phyloP scores from a whole-genome alignment of 73 alveolate species.

The Paraurostyla sp. region DNA sequence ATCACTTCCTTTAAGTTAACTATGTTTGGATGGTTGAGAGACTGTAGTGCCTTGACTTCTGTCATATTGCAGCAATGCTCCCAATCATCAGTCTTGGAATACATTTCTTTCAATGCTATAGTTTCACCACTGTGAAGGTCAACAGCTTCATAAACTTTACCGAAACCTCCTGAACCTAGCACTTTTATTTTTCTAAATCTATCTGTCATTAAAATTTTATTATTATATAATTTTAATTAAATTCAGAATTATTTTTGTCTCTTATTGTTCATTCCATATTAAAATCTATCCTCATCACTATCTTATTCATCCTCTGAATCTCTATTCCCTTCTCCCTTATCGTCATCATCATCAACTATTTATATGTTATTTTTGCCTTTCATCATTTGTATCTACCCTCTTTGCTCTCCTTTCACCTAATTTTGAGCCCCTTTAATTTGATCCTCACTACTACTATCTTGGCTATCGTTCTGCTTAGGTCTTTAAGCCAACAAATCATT shows the following conservation, averaged over 20 bases:
- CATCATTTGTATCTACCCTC: constrained; percentile 18
- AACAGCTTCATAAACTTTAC: constrained; percentile 59
- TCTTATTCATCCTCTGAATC: not conserved
- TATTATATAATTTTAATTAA: not conserved
- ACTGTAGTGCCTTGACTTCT: constrained; percentile 79
- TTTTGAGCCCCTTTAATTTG: not conserved
- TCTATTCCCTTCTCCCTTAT: not conserved
- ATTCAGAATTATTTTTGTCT: not conserved
- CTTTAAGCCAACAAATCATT: not conserved
- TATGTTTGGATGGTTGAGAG: constrained; percentile 80
- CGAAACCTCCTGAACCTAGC: constrained; percentile 63
- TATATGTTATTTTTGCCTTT: not conserved
- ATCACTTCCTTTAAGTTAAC: constrained; percentile 73
- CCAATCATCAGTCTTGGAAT: not conserved
- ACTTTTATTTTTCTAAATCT: constrained; percentile 49
- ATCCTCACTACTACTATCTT: not conserved
- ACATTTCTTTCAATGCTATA: constrained; percentile 58
- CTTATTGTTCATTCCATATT: not conserved
- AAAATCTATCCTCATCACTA: not conserved
- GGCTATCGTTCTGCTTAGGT: not conserved
- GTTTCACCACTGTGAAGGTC: constrained; percentile 46
- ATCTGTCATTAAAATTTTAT: not conserved
- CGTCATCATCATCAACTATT: constrained; percentile 47
- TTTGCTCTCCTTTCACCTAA: not conserved
- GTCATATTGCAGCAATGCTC: constrained; percentile 41